Percentiles rank a stretch among this genome's conserved stretches.
phyloP scores from a whole-genome alignment of 768 basidiomycete genomes.

The Mycena metata region DNA sequence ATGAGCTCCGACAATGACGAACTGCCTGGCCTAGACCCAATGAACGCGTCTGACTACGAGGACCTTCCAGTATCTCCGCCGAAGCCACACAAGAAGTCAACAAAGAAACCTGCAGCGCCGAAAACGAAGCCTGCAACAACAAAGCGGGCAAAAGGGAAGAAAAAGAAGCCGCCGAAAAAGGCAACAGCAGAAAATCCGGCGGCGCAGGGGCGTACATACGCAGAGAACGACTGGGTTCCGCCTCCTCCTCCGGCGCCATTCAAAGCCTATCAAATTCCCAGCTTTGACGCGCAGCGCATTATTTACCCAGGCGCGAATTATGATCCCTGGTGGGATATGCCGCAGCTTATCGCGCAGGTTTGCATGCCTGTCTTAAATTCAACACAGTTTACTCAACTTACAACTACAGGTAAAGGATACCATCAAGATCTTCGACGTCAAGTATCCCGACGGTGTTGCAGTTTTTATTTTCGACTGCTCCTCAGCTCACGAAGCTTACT shows the following conservation, averaged over 20 bases:
- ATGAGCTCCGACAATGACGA: too few relatives aligned
- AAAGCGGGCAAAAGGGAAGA: too few relatives aligned
- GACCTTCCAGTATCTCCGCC: too few relatives aligned
- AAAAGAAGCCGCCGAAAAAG: constrained; percentile 9
- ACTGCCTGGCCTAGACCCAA: too few relatives aligned
- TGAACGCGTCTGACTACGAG: too few relatives aligned
- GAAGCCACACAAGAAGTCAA: too few relatives aligned
- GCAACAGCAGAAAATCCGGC: constrained; percentile 17
- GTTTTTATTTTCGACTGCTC: neutral
- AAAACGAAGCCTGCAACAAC: too few relatives aligned
- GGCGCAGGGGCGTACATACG: constrained; percentile 15
- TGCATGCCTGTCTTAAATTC: too few relatives aligned
- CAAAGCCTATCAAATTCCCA: constrained; percentile 20
- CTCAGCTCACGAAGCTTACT: neutral
- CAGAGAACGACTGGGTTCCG: constrained; percentile 33
- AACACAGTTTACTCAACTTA: too few relatives aligned
- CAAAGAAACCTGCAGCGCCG: too few relatives aligned
- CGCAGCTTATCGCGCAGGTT: constrained; percentile 40
- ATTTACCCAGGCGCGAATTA: constrained; percentile 44
- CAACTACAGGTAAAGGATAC: too few relatives aligned
- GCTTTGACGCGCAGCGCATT: constrained; percentile 35
- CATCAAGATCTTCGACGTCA: constrained; percentile 1
- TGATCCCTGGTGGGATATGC: constrained; percentile 43
- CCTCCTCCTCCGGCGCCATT: constrained; percentile 31
- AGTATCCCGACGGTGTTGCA: neutral